A percentile compares a stretch with the other conserved stretches of the same genome.
Conservation (phyloP, 495 filamentous ascomycete genomes). For the Trichoderma orchidacearum region DNA sequence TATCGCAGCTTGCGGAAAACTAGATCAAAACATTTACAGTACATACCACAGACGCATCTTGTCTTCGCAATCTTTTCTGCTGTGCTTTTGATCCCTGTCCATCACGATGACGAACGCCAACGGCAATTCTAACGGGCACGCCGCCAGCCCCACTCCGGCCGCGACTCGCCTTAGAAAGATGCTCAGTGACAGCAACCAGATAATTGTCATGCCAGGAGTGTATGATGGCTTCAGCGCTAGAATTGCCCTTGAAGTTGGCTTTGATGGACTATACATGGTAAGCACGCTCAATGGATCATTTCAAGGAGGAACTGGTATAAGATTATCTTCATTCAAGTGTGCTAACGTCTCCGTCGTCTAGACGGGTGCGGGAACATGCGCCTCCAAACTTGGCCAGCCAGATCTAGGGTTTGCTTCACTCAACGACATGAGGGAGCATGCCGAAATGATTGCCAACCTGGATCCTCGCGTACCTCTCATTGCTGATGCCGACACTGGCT, state of each 20-base stretch:
- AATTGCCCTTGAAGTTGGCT: conserved; percentile 45
- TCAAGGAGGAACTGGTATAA: background rate
- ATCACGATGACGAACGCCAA: background rate
- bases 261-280: conserved; percentile 50
- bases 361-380: conserved; percentile 54
- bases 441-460: conserved; percentile 51
- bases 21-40: no score
- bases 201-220: conserved; percentile 49
- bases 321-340: background rate
- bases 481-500: conserved; percentile 59
- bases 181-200: conserved; percentile 16
- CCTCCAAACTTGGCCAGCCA: conserved; percentile 47
- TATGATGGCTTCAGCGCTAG: conserved; percentile 59
- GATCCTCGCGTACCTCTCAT: conserved; percentile 44
- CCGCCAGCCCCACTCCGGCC: conserved; percentile 15
- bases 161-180: conserved; percentile 34
- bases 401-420: conserved; percentile 51
- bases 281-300: no score
- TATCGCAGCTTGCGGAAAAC: background rate
- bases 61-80: background rate
- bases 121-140: background rate
- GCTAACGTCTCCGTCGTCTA: background rate
- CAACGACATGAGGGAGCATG: conserved; percentile 53
- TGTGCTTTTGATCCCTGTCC: no score
- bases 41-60: no score